Conservation (phyloP, 2,329 filamentous ascomycete species). For the Dactylellina haptotyla region DNA sequence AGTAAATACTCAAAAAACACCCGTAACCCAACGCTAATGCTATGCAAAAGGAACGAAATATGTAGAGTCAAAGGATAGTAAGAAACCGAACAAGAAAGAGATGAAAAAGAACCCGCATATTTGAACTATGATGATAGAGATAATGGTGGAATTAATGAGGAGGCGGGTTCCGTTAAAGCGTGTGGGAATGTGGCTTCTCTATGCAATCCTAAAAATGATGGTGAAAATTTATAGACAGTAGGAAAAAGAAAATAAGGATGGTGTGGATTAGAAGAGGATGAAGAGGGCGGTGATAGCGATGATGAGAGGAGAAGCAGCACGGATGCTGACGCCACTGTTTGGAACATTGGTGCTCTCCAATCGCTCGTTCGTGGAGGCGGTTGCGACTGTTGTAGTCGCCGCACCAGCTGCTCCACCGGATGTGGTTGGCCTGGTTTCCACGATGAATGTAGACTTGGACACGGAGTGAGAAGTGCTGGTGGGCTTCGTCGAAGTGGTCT, state of each 20-base stretch:
- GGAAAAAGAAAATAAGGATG: background rate
- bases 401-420: background rate
- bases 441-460: slow-evolving; percentile 15
- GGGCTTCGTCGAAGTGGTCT: slow-evolving; percentile 7
- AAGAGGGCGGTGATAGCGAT: slow-evolving; percentile 31
- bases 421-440: slow-evolving; percentile 14
- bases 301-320: slow-evolving; percentile 24
- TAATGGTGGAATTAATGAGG: background rate
- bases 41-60: slow-evolving; percentile 4
- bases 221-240: background rate
- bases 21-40: slow-evolving; percentile 36
- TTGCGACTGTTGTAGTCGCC: slow-evolving; percentile 12
- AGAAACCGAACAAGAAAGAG: too few species aligned
- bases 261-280: slow-evolving; percentile 23
- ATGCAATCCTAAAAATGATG: slow-evolving; percentile 7
- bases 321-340: slow-evolving; percentile 20
- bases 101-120: background rate
- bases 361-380: background rate
- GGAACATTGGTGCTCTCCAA: background rate
- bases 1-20: slow-evolving; percentile 10
- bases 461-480: slow-evolving; percentile 4
- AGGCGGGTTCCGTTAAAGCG: slow-evolving; percentile 1
- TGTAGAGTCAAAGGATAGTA: background rate
- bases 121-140: background rate
- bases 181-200: slow-evolving; percentile 3